These are phyloP conservation scores for Pestalotiopsis sp. DNA, from an alignment of 2,329 filamentous ascomycete species.

Conservation along the genomic window DNA sequence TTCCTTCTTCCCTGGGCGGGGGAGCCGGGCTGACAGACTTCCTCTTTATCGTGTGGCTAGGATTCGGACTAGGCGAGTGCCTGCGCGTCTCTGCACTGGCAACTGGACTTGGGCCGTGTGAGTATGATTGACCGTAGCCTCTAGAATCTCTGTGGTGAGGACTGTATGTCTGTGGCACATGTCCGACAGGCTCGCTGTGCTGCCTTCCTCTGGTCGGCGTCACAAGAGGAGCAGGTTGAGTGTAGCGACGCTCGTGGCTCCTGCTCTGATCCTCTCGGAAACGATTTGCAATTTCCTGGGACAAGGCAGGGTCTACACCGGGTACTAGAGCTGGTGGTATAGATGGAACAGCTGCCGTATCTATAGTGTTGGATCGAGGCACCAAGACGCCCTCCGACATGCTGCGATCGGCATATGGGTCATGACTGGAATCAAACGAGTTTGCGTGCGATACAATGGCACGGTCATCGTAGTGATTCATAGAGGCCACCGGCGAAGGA, in stretches of 20 bases:
- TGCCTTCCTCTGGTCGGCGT: conserved; percentile 45
- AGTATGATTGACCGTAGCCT: conserved; percentile 39
- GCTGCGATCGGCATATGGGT: not conserved
- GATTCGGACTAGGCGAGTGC: conserved; percentile 46
- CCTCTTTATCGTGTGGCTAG: conserved; percentile 55
- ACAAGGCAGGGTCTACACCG: conserved; percentile 59
- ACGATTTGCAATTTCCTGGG: conserved; percentile 60
- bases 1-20: conserved; percentile 55
- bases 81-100: conserved; percentile 30
- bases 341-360: conserved; percentile 35
- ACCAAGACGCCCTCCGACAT: conserved; percentile 12
- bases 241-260: conserved; percentile 48
- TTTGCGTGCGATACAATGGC: conserved; percentile 9
- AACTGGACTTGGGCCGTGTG: conserved; percentile 36
- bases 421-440: conserved; percentile 16
- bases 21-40: conserved; percentile 77
- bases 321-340: conserved; percentile 62
- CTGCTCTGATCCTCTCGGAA: conserved; percentile 53
- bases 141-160: conserved; percentile 23
- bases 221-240: conserved; percentile 37
- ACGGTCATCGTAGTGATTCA: conserved; percentile 14
- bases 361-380: conserved; percentile 39
- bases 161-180: conserved; percentile 25
- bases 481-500: conserved; percentile 33
- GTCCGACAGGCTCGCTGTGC: conserved; percentile 33